Conservation (phyloP, 2,329 filamentous ascomycete genomes). For the Gremmenia infestans region DNA sequence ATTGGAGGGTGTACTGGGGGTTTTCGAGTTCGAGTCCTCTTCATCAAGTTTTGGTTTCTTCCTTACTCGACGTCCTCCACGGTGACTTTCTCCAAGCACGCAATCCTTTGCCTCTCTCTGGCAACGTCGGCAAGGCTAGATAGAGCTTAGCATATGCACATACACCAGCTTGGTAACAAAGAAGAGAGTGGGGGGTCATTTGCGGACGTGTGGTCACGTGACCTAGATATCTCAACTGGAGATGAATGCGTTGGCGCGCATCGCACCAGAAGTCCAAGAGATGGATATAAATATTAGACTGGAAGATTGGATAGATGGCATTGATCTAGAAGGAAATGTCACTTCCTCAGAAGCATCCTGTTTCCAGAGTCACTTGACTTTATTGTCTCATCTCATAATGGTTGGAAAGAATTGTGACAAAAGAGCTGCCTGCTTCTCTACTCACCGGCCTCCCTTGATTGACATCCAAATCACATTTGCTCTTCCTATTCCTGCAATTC, state of each 20-base stretch:
- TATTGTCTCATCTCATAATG: background rate
- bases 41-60: conserved; percentile 28
- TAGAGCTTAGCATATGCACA: background rate
- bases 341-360: too few species aligned
- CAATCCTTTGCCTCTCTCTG: conserved; percentile 30
- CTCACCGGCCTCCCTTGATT: conserved; percentile 30
- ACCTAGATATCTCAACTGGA: background rate
- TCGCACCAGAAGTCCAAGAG: too few species aligned
- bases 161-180: too few species aligned
- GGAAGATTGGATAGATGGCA: too few species aligned
- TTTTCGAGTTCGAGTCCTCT: background rate
- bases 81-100: conserved; percentile 30
- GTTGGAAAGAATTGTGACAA: background rate
- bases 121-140: conserved; percentile 31
- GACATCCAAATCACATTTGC: conserved; percentile 30
- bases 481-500: conserved; percentile 31
- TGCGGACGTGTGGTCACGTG: background rate
- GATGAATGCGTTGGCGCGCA: background rate
- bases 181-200: too few species aligned
- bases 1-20: conserved; percentile 1
- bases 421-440: background rate
- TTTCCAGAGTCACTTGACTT: background rate
- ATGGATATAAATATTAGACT: too few species aligned
- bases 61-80: conserved; percentile 29
- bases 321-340: too few species aligned